These are phyloP conservation scores for Ogataea neopini DNA, from an alignment of 805 yeast genomes.

Conservation along the genomic window DNA sequence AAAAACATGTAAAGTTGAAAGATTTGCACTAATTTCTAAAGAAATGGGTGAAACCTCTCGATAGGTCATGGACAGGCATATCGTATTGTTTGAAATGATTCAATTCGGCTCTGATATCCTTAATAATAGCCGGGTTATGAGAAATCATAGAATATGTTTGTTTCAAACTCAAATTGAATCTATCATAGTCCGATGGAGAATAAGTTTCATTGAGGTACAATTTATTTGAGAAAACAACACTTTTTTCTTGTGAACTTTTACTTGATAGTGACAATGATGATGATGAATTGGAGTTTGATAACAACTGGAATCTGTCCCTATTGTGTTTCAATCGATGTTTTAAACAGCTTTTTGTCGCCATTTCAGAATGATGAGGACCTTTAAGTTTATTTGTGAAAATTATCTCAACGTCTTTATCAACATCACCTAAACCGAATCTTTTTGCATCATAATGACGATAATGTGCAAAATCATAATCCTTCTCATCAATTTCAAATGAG, in stretches of 20 bases:
- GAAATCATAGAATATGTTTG: slow-evolving; percentile 44
- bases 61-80: slow-evolving; percentile 68
- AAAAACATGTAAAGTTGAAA: background rate
- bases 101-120: slow-evolving; percentile 61
- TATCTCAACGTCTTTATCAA: slow-evolving; percentile 9
- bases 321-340: slow-evolving; percentile 1
- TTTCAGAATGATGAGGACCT: slow-evolving; percentile 1
- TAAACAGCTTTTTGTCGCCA: slow-evolving; percentile 13
- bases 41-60: slow-evolving; percentile 64
- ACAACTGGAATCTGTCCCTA: background rate
- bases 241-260: background rate
- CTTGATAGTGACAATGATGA: slow-evolving; percentile 5
- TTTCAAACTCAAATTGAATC: slow-evolving; percentile 54
- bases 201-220: slow-evolving; percentile 53
- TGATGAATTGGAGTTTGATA: background rate
- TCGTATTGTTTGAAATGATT: slow-evolving; percentile 60
- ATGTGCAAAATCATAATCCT: slow-evolving; percentile 20
- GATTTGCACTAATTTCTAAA: slow-evolving; percentile 41
- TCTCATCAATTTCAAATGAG: slow-evolving; percentile 26
- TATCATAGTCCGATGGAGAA: slow-evolving; percentile 51
- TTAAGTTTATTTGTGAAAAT: slow-evolving; percentile 9
- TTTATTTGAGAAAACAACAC: slow-evolving; percentile 44
- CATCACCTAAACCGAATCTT: slow-evolving; percentile 10
- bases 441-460: slow-evolving; percentile 23
- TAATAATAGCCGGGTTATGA: slow-evolving; percentile 51